phyloP scores from a whole-genome alignment of 129 eudicot species.

The Kitagawia praeruptora region DNA sequence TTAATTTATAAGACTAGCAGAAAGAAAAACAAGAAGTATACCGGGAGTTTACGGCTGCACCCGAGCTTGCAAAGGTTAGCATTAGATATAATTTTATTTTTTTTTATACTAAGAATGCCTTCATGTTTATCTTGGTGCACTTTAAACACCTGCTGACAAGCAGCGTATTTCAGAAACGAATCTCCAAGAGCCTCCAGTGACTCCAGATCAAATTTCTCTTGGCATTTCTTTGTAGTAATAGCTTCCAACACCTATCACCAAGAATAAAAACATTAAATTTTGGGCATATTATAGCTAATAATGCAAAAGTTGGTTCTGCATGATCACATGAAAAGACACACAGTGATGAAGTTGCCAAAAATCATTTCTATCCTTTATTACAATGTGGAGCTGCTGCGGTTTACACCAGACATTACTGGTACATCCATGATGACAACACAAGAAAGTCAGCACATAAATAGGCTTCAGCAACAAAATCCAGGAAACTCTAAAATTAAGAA shows the following conservation, averaged over 20 bases:
- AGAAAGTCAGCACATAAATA: neutral
- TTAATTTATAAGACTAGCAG: neutral
- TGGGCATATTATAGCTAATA: neutral
- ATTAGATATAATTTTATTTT: conserved; percentile 47
- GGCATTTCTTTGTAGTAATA: conserved; percentile 71
- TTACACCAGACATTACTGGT: neutral
- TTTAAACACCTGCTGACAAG: conserved; percentile 61
- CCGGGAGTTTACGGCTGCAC: conserved; percentile 60
- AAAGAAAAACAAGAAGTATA: conserved; percentile 19
- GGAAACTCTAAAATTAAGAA: too few species aligned
- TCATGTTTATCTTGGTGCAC: conserved; percentile 49
- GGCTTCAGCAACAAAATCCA: neutral
- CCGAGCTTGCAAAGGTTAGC: conserved; percentile 71
- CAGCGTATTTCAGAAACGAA: conserved; percentile 77
- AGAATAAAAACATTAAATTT: neutral
- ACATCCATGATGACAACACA: neutral
- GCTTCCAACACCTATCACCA: conserved; percentile 60
- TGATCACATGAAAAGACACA: neutral
- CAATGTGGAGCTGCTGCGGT: neutral
- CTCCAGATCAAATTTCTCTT: conserved; percentile 61
- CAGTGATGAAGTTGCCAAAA: neutral
- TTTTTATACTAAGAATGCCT: conserved; percentile 54
- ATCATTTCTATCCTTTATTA: neutral
- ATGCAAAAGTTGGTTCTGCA: neutral
- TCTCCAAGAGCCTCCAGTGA: conserved; percentile 93